Evolutionary conservation across 768 basidiomycete genomes (phyloP), one percentile per base, ranked within the genome.

Genomic region (Tylopilus cervinicoccineus): DNA sequence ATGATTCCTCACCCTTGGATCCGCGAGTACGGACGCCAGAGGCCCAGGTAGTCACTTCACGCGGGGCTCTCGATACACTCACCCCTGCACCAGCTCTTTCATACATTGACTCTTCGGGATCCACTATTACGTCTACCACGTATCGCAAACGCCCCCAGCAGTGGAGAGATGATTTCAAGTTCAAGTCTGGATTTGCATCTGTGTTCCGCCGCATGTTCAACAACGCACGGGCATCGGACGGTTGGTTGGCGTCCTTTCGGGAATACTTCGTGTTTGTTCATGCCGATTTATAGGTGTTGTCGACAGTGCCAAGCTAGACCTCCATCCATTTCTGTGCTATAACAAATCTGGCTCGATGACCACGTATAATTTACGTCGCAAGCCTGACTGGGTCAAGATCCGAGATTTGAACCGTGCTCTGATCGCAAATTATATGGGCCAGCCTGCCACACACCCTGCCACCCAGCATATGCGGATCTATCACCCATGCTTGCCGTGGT

Each of bases 401-500:
- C 73, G 72, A 45, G 73, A 64, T n/a, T 62, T 83, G 23, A 52
- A 64, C 6, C 75, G 77, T 3, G 62, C 57, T 1, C 70, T 70
- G 28, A 77, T 76, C 51, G 52, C 62, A 5, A 71, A 71, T 40
- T 83, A 87, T 57, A 73, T 83, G 53, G 69, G 72, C 13, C 80
- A 79, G 37, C 71, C 79, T 43, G 78, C 76, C 23, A 78, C 77
- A 11, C 68, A 71, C 36, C 82, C 82, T 1, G 71, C 80, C 2
- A 66, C 76, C 0, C 57, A 66, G 6, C 65, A 64, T 47, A 75
- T 86, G 70, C 79, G 81, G 13, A 57, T 86, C 43, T 79, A 73
- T 56, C 81, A 83, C 62, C 65, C 75, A 0, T 67, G 70, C 27
- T 65, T 83, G 1, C 84, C 85, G 0, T 87, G 85, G 85, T 83